These are phyloP conservation scores for Alternaria sp. DNA, from an alignment of 2,329 filamentous ascomycete species.

Conservation along the genomic window DNA sequence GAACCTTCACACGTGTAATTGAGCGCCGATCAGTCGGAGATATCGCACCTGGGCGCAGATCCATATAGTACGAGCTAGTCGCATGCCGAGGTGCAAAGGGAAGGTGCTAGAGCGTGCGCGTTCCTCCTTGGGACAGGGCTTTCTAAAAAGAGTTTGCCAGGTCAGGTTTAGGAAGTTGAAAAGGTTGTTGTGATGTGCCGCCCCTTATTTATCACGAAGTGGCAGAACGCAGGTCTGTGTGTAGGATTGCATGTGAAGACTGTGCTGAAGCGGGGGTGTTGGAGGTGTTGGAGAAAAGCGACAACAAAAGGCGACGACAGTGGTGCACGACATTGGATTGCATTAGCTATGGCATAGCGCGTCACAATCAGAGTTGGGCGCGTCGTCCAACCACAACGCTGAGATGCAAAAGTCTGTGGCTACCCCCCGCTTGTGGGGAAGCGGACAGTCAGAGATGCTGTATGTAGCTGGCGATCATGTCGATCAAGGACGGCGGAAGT, in stretches of 20 bases:
- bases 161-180: background rate
- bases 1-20: slow-evolving; percentile 5
- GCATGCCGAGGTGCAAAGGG: background rate
- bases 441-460: background rate
- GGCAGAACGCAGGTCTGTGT: background rate
- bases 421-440: background rate
- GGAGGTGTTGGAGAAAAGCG: background rate
- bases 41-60: slow-evolving; percentile 5
- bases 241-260: background rate
- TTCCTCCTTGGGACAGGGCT: background rate
- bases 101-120: background rate
- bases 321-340: slow-evolving; percentile 1
- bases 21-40: slow-evolving; percentile 7
- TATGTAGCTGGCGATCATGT: slow-evolving; percentile 4
- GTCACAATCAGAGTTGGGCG: background rate
- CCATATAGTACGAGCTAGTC: slow-evolving; percentile 4
- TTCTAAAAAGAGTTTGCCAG: background rate
- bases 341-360: slow-evolving; percentile 1
- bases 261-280: background rate
- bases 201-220: background rate
- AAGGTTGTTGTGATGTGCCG: background rate
- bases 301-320: background rate
- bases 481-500: background rate
- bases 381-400: background rate
- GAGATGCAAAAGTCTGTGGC: background rate